phyloP scores from a whole-genome alignment of 2,329 filamentous ascomycete genomes.

The Verticillium albo-atrum region DNA sequence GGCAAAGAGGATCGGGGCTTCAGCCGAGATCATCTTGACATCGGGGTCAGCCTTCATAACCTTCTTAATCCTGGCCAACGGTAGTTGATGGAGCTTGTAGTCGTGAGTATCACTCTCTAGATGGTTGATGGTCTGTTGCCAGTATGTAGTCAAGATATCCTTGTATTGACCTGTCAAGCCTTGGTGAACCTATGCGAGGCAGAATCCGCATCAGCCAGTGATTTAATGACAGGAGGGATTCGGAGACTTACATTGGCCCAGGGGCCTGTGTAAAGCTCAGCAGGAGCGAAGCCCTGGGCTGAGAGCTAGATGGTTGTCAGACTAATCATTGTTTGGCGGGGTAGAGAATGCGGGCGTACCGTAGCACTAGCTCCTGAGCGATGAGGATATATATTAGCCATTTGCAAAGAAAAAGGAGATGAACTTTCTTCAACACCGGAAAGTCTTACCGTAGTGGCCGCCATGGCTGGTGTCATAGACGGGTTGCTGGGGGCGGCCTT shows the following conservation, averaged over 20 bases:
- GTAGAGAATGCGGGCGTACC: constrained; percentile 39
- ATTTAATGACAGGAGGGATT: background rate
- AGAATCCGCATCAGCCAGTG: background rate
- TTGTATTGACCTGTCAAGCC: constrained; percentile 89
- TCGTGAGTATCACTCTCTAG: constrained; percentile 94
- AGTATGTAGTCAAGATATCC: constrained; percentile 97
- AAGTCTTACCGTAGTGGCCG: constrained; percentile 68
- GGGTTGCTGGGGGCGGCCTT: constrained; percentile 55
- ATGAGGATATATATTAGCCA: constrained; percentile 12
- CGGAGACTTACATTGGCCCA: constrained; percentile 78
- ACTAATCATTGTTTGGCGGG: constrained; percentile 1
- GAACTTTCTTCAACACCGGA: constrained; percentile 13
- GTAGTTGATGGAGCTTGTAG: constrained; percentile 96
- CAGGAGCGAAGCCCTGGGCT: constrained; percentile 81
- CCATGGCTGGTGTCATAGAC: constrained; percentile 71
- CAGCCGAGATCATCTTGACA: constrained; percentile 99
- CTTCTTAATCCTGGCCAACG: constrained; percentile 98
- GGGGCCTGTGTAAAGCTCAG: constrained; percentile 87
- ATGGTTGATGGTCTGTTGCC: constrained; percentile 97
- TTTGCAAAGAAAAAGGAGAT: constrained; percentile 14
- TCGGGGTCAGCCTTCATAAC: constrained; percentile 99
- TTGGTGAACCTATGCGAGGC: constrained; percentile 72
- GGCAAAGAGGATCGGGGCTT: constrained; percentile 95
- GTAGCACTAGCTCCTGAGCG: constrained; percentile 60
- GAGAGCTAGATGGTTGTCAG: constrained; percentile 57